Percentiles rank a stretch among this genome's conserved stretches.
Conservation (phyloP, 2,329 filamentous ascomycete species). For the Xylaria sp. region DNA sequence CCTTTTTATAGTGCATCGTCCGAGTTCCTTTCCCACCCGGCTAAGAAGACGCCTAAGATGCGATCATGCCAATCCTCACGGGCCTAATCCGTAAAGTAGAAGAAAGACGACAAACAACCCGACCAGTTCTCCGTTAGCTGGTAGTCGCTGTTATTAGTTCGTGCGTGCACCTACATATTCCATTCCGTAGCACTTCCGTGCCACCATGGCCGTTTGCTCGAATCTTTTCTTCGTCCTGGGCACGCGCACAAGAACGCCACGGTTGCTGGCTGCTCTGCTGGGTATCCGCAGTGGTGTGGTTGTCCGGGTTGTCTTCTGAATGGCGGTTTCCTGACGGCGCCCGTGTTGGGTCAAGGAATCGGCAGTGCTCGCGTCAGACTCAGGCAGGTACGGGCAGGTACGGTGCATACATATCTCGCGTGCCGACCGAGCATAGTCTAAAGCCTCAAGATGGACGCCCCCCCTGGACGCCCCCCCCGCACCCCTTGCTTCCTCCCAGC, state of each 20-base stretch:
- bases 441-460: not conserved
- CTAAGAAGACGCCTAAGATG: too few species aligned
- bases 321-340: slow-evolving; percentile 8
- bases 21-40: too few species aligned
- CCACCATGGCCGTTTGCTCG: slow-evolving; percentile 8
- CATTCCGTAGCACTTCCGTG: not conserved
- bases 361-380: slow-evolving; percentile 11
- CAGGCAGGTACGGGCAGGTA: slow-evolving; percentile 13
- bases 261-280: slow-evolving; percentile 24
- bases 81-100: too few species aligned
- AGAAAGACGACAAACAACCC: too few species aligned
- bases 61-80: too few species aligned
- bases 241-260: slow-evolving; percentile 18
- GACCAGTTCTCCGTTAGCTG: not conserved
- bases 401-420: slow-evolving; percentile 19
- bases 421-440: slow-evolving; percentile 5
- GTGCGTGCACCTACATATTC: too few species aligned
- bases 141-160: not conserved
- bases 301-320: slow-evolving; percentile 19
- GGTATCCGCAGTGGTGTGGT: slow-evolving; percentile 27
- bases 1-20: too few species aligned
- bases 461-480: not conserved
- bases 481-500: not conserved
- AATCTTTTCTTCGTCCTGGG: slow-evolving; percentile 20
- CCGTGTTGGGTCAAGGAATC: slow-evolving; percentile 6